Evolutionary conservation across 805 yeast species (phyloP).

Genomic region (Starmerella apis): DNA sequence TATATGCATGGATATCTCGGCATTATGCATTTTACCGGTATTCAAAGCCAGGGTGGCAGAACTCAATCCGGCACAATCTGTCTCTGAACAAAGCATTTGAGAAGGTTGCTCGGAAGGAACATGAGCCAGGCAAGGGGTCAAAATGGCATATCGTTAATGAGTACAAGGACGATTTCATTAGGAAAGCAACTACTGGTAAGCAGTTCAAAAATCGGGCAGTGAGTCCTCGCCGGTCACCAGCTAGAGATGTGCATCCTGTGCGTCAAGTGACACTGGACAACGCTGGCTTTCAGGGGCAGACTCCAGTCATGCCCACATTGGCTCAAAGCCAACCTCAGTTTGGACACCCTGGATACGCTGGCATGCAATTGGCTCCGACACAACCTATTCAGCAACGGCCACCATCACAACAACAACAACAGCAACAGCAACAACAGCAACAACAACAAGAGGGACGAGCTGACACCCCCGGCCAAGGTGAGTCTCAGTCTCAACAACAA

Average conservation of each 20-base stretch:
- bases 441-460: not conserved
- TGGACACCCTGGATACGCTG: constrained; percentile 15
- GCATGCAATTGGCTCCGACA: constrained; percentile 1
- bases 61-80: constrained; percentile 88
- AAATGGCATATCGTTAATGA: constrained; percentile 92
- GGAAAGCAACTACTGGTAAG: constrained; percentile 46
- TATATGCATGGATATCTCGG: constrained; percentile 78
- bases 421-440: not conserved
- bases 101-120: constrained; percentile 87
- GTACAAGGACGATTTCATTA: constrained; percentile 73
- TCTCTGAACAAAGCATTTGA: constrained; percentile 95
- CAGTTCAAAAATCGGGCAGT: constrained; percentile 4
- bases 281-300: not conserved
- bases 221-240: constrained; percentile 1
- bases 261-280: not conserved
- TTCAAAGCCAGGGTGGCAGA: constrained; percentile 96
- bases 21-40: constrained; percentile 87
- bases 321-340: not conserved
- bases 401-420: not conserved
- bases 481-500: constrained; percentile 8
- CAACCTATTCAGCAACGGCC: not conserved
- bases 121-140: constrained; percentile 98
- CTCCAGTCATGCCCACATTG: not conserved
- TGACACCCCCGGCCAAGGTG: not conserved
- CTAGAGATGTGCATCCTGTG: not conserved